Base-by-base conservation (phyloP, 768 basidiomycete species). In the Boletus pseudo-olivaceus region DNA sequence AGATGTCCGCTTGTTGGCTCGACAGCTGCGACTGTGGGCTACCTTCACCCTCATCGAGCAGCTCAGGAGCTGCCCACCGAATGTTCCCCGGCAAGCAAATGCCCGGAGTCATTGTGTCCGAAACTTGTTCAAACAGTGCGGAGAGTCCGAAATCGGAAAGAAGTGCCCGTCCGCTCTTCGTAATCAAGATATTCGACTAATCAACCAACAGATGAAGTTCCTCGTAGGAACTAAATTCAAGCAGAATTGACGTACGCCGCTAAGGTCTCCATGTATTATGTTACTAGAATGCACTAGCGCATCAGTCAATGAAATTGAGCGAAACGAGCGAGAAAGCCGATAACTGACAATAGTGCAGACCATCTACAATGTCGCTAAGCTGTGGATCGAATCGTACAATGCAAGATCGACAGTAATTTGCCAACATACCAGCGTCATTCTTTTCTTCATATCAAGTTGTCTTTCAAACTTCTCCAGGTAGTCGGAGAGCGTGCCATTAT, bases 261-360 rank as follows among this genome's bases (percentile, higher is more conserved):
- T 75, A 17, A 78, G 45, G 43, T 78, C 76, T 4, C 76, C 75
- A 29, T 78, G 76, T 23, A 74, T 62, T 23, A 65, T 15, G n/a
- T 55, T 27, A 67, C 54, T 44, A 14, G 59, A 35, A 41, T 63
- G 62, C 47, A 68, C 62, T 70, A 49, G 34, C 4, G 4, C 29
- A 40, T 37, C 20, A 19, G 46, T 56, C 20, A 20, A 33, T 29
- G 11, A 56, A 30, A 42, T 40, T 7, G 20, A 27, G 7, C 12
- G 26, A 12, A 30, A 26, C 15, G 6, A 41, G 5, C 20, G 8
- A 46, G 30, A 23, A 7, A 11, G 17, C 0, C 3, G 6, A 41
- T 17, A 20, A 47, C 53, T 30, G 30, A 68, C 67, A n/a, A 48
- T 69, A 65, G 3, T 30, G 17, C 33, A 69, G 42, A 30, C 67